Evolutionary conservation across 2,329 filamentous ascomycete species (phyloP).

Genomic region (Sarocladiaceae sp.): DNA sequence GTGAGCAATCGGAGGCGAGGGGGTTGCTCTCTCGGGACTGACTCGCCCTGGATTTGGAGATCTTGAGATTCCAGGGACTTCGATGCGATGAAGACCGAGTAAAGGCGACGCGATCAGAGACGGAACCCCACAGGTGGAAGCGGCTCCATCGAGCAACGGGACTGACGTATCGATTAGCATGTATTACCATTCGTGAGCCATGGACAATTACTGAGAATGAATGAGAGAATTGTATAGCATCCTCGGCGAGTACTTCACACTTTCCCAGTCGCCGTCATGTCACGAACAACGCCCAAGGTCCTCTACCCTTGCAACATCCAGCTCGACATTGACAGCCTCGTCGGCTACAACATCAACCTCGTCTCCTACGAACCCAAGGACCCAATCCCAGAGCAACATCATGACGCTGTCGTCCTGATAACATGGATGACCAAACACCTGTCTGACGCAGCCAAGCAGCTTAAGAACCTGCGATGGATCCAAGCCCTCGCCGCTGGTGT

Average conservation of each 20-base stretch:
- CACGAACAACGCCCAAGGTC: background rate
- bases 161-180: background rate
- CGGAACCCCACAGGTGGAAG: background rate
- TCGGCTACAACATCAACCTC: background rate
- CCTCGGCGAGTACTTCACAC: background rate
- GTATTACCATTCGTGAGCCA: no score
- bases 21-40: no score
- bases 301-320: background rate
- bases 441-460: constrained; percentile 43
- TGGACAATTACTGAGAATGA: no score
- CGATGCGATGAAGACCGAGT: no score
- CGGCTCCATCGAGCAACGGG: background rate
- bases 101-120: background rate
- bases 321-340: background rate
- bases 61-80: no score
- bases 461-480: constrained; percentile 54
- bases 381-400: constrained; percentile 45
- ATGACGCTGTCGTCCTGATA: constrained; percentile 51
- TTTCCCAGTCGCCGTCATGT: background rate
- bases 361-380: constrained; percentile 45
- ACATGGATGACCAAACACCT: constrained; percentile 53
- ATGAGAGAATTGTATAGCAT: no score
- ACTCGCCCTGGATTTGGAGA: no score
- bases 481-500: constrained; percentile 57
- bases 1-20: no score